Evolutionary conservation across 78 protist species (phyloP).

Genomic region (Ministeria vibrans): DNA sequence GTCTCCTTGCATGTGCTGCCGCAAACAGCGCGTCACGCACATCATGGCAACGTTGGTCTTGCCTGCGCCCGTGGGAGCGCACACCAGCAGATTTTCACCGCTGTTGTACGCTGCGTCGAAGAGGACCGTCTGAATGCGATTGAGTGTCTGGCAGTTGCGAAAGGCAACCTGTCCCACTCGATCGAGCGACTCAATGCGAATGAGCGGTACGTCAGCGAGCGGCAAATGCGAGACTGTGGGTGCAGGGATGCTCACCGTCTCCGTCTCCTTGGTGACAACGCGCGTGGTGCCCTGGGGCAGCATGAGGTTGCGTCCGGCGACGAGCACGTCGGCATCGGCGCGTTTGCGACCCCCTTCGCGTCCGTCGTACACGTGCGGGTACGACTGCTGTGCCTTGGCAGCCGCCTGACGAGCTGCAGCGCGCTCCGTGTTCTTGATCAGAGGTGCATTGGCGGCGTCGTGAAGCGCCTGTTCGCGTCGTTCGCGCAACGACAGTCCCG

Average conservation of each 20-base stretch:
- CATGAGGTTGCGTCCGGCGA: background rate
- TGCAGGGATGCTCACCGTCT: background rate
- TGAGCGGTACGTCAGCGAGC: background rate
- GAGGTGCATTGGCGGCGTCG: background rate
- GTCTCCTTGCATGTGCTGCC: conserved; percentile 20
- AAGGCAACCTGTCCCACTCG: conserved; percentile 11
- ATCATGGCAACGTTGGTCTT: conserved; percentile 74
- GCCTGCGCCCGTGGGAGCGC: conserved; percentile 96
- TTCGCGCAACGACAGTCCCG: no score
- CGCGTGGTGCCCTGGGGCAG: background rate
- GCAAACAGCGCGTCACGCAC: conserved; percentile 53
- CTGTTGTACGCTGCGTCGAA: conserved; percentile 71
- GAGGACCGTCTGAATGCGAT: conserved; percentile 50
- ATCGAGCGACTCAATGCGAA: background rate
- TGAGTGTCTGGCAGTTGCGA: conserved; percentile 8
- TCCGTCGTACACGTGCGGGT: background rate
- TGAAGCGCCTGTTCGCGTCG: background rate
- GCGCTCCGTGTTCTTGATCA: background rate
- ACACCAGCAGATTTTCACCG: conserved; percentile 88
- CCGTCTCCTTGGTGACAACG: background rate
- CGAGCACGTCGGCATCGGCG: background rate
- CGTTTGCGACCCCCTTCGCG: no score
- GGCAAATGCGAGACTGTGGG: background rate
- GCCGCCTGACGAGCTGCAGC: background rate
- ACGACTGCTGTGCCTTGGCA: no score